Base-by-base conservation (phyloP, 495 filamentous ascomycete species). In the Jackrogersella multiformis region DNA sequence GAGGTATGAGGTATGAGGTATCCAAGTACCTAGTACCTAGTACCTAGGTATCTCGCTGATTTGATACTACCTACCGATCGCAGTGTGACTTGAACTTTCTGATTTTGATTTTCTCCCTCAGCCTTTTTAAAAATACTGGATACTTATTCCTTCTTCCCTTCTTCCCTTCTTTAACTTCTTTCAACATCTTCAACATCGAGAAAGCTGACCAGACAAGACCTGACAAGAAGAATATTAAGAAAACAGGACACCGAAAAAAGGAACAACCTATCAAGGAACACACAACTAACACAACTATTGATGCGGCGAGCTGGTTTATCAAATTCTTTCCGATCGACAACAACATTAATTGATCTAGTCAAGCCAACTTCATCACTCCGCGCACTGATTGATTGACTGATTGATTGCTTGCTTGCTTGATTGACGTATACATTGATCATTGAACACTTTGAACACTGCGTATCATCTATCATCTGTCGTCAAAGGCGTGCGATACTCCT, bases 311-410 rank as follows among this genome's bases (percentile, higher is more conserved):
- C n/a, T 26, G 24, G 21, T 20, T 46, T 20, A 24, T 46, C 42
- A 26, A 46, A 24, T 46, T 46, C 42, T 46, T 21, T 46, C 7
- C 42, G 23, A 21, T 21, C 20, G 7, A 45, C 56, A 35, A 45
- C 56, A 38, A 59, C 32, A 21, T 49, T 48, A 39, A 59, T 59
- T 49, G 44, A 59, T 30, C 44, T 59, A 36, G 46, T 46, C 56
- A 30, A 49, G 30, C 30, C 56, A 59, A 59, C 56, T 36, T 23
- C 18, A 48, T 49, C 20, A 59, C 46, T 26, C 34, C 28, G 28
- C 32, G 34, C 56, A 59, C 49, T 49, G 42, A 49, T 59, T 59
- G 42, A 59, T 59, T 59, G 56, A 59, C 32, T 59, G 30, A 39
- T 15, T 32, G 26, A 30, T 10, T 26, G 23, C 21, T 21, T 46